These are phyloP conservation scores for Sanghuangporus sanghuang DNA, from an alignment of 1,284 basidiomycete species.

Conservation along the genomic window DNA sequence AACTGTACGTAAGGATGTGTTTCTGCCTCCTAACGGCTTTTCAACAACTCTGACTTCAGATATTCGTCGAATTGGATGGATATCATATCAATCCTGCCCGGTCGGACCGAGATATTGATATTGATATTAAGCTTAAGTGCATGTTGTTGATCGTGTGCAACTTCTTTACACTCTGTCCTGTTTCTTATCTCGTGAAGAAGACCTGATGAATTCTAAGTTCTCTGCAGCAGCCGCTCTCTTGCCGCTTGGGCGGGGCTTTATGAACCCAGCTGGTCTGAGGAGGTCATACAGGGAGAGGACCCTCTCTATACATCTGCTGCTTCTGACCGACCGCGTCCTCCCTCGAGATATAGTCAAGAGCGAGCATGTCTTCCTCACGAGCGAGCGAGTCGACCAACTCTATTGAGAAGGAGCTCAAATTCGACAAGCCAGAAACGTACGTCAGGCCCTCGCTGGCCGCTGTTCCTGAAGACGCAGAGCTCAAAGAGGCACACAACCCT, in stretches of 20 bases:
- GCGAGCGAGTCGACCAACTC: neutral
- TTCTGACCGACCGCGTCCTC: no score
- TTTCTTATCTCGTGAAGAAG: no score
- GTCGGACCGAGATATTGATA: neutral
- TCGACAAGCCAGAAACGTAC: neutral
- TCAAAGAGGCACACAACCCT: constrained; percentile 10
- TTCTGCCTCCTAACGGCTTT: neutral
- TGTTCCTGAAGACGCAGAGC: constrained; percentile 2
- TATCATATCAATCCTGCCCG: neutral
- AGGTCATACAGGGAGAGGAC: neutral
- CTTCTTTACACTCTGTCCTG: neutral
- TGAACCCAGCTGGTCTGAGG: neutral
- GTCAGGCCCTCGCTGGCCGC: neutral
- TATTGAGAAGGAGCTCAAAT: neutral
- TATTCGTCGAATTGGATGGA: neutral
- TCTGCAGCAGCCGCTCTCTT: neutral
- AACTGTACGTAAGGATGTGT: neutral
- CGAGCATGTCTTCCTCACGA: neutral
- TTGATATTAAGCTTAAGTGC: neutral
- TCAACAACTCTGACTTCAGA: neutral
- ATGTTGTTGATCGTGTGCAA: neutral
- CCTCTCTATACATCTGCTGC: neutral
- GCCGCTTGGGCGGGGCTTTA: neutral
- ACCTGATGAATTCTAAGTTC: neutral
- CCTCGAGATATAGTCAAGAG: no score